phyloP scores from a whole-genome alignment of 2,329 filamentous ascomycete species.

The Claviceps citrina region DNA sequence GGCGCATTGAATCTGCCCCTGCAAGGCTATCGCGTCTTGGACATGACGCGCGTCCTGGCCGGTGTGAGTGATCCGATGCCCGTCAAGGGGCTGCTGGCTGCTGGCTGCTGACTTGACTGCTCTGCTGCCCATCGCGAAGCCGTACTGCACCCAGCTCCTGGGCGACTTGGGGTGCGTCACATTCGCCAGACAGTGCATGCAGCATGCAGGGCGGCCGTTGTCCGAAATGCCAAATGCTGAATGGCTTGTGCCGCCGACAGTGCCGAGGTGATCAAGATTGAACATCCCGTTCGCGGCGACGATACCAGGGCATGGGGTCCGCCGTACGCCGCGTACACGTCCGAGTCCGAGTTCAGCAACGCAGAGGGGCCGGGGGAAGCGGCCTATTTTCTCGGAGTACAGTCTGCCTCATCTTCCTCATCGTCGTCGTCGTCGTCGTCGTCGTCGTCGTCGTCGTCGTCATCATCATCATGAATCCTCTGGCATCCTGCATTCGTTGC shows the following conservation, averaged over 20 bases:
- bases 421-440: no score
- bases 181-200: no score
- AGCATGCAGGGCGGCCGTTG: no score
- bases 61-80: constrained; percentile 48
- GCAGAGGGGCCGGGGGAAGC: constrained; percentile 68
- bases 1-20: constrained; percentile 49
- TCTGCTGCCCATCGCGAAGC: constrained; percentile 39
- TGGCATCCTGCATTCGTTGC: no score
- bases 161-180: constrained; percentile 75
- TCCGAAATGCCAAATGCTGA: background rate
- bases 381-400: constrained; percentile 85
- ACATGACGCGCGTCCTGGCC: constrained; percentile 92
- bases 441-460: no score
- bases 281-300: constrained; percentile 81
- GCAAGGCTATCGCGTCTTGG: constrained; percentile 73
- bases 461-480: no score
- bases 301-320: constrained; percentile 95
- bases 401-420: no score
- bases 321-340: constrained; percentile 68
- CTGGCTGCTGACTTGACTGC: background rate
- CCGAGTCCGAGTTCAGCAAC: constrained; percentile 38
- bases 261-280: constrained; percentile 93
- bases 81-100: no score
- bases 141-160: constrained; percentile 92
- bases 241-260: constrained; percentile 25